These are phyloP conservation scores for Jimgerdemannia flammicorona DNA, from an alignment of 192 early-diverging fungal species.

Conservation along the genomic window DNA sequence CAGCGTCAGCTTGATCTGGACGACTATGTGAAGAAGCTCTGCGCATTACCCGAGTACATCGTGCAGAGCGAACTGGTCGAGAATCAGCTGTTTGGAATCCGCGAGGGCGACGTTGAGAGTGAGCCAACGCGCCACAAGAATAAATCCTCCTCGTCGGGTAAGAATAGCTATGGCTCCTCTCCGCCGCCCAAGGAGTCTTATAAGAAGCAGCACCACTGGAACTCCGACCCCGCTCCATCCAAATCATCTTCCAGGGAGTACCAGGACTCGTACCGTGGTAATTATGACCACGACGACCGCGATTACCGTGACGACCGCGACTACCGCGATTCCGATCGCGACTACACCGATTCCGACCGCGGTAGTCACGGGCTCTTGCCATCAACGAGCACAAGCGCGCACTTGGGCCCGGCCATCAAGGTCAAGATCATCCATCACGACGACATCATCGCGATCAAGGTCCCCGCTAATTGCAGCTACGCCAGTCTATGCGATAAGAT, in stretches of 20 bases:
- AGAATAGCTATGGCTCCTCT: background rate
- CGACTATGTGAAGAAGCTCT: conserved; percentile 61
- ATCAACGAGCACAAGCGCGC: background rate
- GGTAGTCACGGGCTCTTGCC: background rate
- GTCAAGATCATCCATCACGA: conserved; percentile 67
- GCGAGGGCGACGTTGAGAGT: conserved; percentile 56
- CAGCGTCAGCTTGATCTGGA: conserved; percentile 62
- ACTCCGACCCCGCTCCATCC: background rate
- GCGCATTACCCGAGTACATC: conserved; percentile 54
- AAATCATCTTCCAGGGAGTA: background rate
- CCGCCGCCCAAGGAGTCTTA: background rate
- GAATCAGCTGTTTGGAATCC: conserved; percentile 47
- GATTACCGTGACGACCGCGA: background rate
- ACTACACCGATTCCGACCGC: background rate
- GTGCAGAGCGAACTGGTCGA: conserved; percentile 41
- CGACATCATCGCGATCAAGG: conserved; percentile 71
- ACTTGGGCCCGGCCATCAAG: conserved; percentile 43
- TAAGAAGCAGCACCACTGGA: background rate
- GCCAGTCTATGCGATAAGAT: conserved; percentile 55
- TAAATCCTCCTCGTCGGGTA: background rate
- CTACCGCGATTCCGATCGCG: background rate
- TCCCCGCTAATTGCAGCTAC: conserved; percentile 55
- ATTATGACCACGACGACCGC: background rate
- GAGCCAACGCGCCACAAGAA: conserved; percentile 22
- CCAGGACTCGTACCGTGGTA: background rate